Evolutionary conservation across 2,329 filamentous ascomycete genomes (phyloP).

Genomic region (Apiospora aurea): DNA sequence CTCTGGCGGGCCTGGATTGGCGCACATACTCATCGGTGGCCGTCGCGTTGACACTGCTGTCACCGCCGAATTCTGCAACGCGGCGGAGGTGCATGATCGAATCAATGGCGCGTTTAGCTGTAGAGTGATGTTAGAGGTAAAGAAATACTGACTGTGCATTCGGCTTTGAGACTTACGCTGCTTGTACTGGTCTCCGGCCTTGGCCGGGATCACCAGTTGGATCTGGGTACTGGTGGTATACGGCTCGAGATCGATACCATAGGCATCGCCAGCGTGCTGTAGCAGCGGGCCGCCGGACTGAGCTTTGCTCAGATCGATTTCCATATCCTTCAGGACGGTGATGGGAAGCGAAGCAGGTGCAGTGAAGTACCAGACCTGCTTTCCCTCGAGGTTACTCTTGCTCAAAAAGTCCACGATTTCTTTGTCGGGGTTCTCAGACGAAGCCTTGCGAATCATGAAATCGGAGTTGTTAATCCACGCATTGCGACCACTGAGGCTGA

Average conservation of each 20-base stretch:
- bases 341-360: constrained; percentile 75
- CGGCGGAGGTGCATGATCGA: constrained; percentile 71
- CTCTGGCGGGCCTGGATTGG: constrained; percentile 58
- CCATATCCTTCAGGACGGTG: constrained; percentile 68
- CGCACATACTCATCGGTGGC: constrained; percentile 51
- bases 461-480: constrained; percentile 57
- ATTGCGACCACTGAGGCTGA: constrained; percentile 38
- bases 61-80: constrained; percentile 62
- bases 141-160: constrained; percentile 12
- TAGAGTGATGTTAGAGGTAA: neutral
- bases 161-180: constrained; percentile 52
- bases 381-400: constrained; percentile 67
- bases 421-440: constrained; percentile 49
- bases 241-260: constrained; percentile 63
- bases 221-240: constrained; percentile 59
- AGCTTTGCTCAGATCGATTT: constrained; percentile 64
- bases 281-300: constrained; percentile 61
- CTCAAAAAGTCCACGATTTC: constrained; percentile 63
- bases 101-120: constrained; percentile 57
- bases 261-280: constrained; percentile 69
- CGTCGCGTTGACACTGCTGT: constrained; percentile 48
- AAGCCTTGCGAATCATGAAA: constrained; percentile 60
- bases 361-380: constrained; percentile 84
- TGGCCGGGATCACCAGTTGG: constrained; percentile 67
- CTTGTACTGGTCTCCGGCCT: constrained; percentile 60